Evolutionary conservation across 345 rosid genomes (phyloP).

Genomic region (Raphanus raphanistrum): DNA sequence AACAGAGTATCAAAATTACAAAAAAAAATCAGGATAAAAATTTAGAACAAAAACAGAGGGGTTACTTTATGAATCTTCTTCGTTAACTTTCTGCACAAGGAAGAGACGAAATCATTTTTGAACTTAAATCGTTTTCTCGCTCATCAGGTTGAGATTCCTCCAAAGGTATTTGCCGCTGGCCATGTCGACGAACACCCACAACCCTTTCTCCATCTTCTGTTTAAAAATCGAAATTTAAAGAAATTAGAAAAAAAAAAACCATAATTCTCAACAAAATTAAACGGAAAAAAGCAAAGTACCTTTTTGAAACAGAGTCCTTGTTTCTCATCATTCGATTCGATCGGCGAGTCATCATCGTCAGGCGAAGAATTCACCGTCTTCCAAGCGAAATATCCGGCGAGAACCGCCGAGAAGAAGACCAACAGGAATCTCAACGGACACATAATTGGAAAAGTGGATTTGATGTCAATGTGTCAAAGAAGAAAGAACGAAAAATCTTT

Average conservation of each 20-base stretch:
- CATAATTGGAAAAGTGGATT: constrained; percentile 40
- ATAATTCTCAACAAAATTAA: not conserved
- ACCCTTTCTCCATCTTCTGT: constrained; percentile 65
- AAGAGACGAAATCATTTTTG: not conserved
- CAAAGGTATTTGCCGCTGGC: constrained; percentile 86
- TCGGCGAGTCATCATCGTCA: constrained; percentile 45
- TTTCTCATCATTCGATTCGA: constrained; percentile 51
- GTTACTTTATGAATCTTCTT: not conserved
- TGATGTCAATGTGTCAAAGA: constrained; percentile 2
- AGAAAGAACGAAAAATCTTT: not conserved
- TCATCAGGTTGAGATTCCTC: constrained; percentile 67
- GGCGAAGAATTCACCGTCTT: constrained; percentile 69
- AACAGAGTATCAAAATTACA: constrained; percentile 21
- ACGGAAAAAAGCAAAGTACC: constrained; percentile 42
- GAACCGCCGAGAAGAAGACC: constrained; percentile 82
- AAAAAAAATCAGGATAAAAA: not conserved
- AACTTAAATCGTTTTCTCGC: constrained; percentile 22
- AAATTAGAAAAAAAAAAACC: not conserved
- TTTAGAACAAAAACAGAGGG: not conserved
- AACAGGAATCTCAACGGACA: constrained; percentile 84
- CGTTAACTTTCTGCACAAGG: constrained; percentile 22
- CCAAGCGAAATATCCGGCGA: constrained; percentile 91
- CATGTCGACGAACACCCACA: constrained; percentile 89
- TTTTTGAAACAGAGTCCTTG: constrained; percentile 46
- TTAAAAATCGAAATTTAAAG: constrained; percentile 3